phyloP scores from a whole-genome alignment of 306 rosid genomes.

The Cucumis cinereus region DNA sequence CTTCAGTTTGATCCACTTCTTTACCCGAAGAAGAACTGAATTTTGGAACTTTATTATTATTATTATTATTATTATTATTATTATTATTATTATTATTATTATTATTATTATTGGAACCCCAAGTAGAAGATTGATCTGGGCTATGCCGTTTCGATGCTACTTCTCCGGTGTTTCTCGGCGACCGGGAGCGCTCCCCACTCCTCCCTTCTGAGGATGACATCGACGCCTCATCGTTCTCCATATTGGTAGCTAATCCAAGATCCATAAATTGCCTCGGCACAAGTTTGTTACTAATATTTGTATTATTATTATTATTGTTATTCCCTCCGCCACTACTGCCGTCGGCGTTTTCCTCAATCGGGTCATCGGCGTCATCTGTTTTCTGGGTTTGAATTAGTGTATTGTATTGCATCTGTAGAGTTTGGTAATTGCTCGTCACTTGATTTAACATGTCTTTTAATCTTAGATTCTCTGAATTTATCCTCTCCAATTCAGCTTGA shows the following conservation, averaged over 20 bases:
- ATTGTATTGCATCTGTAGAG: slow-evolving; percentile 29
- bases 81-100: slow-evolving; percentile 4
- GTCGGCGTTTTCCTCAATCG: background rate
- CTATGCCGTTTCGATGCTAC: slow-evolving; percentile 21
- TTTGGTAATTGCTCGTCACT: slow-evolving; percentile 26
- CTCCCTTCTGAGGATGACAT: slow-evolving; percentile 35
- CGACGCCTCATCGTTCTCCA: slow-evolving; percentile 23
- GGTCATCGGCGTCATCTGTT: slow-evolving; percentile 4
- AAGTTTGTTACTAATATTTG: background rate
- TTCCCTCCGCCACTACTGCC: background rate
- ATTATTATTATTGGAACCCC: slow-evolving; percentile 12
- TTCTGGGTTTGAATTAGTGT: slow-evolving; percentile 26
- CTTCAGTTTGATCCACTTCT: slow-evolving; percentile 54
- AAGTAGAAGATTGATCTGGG: slow-evolving; percentile 26
- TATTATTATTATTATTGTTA: too few relatives aligned
- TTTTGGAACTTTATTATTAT: slow-evolving; percentile 26
- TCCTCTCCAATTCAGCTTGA: slow-evolving; percentile 37
- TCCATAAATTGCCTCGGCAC: slow-evolving; percentile 57
- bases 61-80: slow-evolving; percentile 12
- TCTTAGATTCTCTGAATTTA: slow-evolving; percentile 42
- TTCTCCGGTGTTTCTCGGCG: slow-evolving; percentile 15
- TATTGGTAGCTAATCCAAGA: slow-evolving; percentile 44
- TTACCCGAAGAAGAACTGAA: slow-evolving; percentile 14
- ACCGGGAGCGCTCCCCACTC: slow-evolving; percentile 25
- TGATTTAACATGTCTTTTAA: slow-evolving; percentile 31